Evolutionary conservation across 306 rosid genomes (phyloP).

Genomic region (Trifolium subterraneum): DNA sequence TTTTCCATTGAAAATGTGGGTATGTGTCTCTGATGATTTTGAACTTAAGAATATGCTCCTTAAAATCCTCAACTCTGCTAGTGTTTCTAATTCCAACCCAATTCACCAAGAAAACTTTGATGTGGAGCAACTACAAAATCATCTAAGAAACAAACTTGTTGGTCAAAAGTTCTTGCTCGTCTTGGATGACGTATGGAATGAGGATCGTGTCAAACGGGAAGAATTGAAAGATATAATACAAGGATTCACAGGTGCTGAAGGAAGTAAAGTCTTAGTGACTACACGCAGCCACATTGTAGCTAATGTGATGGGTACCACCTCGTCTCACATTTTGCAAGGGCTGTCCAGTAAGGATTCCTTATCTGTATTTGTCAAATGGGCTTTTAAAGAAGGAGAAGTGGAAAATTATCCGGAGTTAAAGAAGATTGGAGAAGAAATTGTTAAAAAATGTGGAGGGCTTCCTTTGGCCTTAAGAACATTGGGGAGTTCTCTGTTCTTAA

Average conservation of each 20-base stretch:
- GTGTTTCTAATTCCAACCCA: not conserved
- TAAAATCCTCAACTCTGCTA: slow-evolving; percentile 29
- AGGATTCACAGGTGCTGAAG: not conserved
- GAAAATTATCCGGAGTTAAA: slow-evolving; percentile 11
- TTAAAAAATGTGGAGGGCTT: slow-evolving; percentile 45
- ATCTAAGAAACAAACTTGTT: not conserved
- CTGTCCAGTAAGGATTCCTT: not conserved
- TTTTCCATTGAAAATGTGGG: not conserved
- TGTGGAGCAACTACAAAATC: not conserved
- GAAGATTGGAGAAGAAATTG: slow-evolving; percentile 5
- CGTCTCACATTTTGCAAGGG: no score
- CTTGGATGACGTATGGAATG: not conserved
- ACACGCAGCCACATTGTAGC: slow-evolving; percentile 5
- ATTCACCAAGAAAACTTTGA: not conserved
- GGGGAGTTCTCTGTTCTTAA: slow-evolving; percentile 15
- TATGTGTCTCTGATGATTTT: not conserved
- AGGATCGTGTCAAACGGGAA: slow-evolving; percentile 6
- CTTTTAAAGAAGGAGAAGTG: slow-evolving; percentile 45
- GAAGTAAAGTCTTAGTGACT: slow-evolving; percentile 40
- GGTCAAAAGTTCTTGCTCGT: slow-evolving; percentile 1
- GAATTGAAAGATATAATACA: not conserved
- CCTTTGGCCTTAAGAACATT: slow-evolving; percentile 49
- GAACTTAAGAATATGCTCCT: not conserved
- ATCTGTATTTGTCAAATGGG: slow-evolving; percentile 43
- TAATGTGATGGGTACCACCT: not conserved